Percentiles rank a stretch among this genome's conserved stretches.
These are phyloP conservation scores for Aechmea fasciata DNA, from an alignment of 176 grass and related monocot species.

Conservation along the genomic window DNA sequence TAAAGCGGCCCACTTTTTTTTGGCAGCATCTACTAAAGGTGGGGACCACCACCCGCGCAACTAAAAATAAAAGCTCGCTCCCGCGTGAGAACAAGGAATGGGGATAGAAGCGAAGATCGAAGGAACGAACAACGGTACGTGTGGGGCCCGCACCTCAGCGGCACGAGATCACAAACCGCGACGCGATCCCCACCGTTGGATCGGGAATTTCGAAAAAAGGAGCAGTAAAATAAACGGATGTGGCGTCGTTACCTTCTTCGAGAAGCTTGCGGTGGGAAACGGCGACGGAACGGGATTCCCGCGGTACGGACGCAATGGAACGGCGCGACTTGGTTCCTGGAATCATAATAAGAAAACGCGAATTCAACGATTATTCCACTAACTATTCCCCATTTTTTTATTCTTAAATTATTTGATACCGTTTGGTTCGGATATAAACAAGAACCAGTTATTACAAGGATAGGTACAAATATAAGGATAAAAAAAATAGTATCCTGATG, in stretches of 20 bases:
- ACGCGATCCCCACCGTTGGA: background rate
- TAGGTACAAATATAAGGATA: too few relatives aligned
- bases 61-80: too few relatives aligned
- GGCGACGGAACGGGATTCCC: background rate
- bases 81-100: too few relatives aligned
- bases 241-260: background rate
- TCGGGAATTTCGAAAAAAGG: background rate
- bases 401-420: too few relatives aligned
- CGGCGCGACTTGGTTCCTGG: background rate
- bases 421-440: too few relatives aligned
- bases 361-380: background rate
- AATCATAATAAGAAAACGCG: background rate
- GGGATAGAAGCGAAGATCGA: background rate
- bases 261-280: constrained; percentile 1
- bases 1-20: too few relatives aligned
- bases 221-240: background rate
- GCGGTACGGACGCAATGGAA: background rate
- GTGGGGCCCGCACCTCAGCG: background rate
- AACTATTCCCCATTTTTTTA: background rate
- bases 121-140: background rate
- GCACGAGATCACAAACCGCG: background rate
- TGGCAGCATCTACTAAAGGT: too few relatives aligned
- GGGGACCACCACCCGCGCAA: too few relatives aligned
- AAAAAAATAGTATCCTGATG: too few relatives aligned
- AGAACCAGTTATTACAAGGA: too few relatives aligned